Conservation (phyloP, 1,139 yeast genomes). For the Magnusiomyces tetraspermus region DNA sequence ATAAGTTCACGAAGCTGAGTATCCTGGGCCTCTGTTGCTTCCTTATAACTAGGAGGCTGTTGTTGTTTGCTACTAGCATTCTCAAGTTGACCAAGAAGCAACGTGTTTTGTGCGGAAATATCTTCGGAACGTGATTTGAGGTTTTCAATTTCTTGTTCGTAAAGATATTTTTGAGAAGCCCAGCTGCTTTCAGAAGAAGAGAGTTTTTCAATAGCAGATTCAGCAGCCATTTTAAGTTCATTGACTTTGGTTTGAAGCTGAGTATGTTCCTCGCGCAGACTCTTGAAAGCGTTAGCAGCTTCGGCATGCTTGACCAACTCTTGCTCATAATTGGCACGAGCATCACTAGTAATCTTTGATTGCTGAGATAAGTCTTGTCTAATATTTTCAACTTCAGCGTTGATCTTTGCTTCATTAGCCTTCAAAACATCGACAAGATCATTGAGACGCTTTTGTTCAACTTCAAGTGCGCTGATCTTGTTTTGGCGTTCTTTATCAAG, state of each 20-base stretch:
- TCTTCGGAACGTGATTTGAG: slow-evolving; percentile 42
- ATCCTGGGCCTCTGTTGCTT: slow-evolving; percentile 18
- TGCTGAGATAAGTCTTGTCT: slow-evolving; percentile 46
- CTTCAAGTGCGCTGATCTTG: slow-evolving; percentile 23
- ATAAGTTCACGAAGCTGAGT: slow-evolving; percentile 49
- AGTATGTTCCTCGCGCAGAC: slow-evolving; percentile 39
- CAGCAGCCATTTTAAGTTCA: slow-evolving; percentile 31
- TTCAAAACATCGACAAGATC: slow-evolving; percentile 38
- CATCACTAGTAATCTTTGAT: slow-evolving; percentile 40
- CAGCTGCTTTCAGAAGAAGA: slow-evolving; percentile 37
- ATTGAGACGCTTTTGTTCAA: slow-evolving; percentile 34
- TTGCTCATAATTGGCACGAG: slow-evolving; percentile 48
- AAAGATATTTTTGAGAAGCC: slow-evolving; percentile 35
- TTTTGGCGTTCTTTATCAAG: slow-evolving; percentile 23
- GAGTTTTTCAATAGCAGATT: slow-evolving; percentile 30
- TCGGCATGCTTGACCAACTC: slow-evolving; percentile 51
- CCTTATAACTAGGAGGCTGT: slow-evolving; percentile 12
- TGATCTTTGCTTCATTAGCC: slow-evolving; percentile 32
- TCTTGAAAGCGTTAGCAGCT: slow-evolving; percentile 40
- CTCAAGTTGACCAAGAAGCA: slow-evolving; percentile 65
- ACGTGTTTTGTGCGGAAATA: slow-evolving; percentile 53
- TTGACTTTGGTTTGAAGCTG: slow-evolving; percentile 35
- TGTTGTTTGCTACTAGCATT: slow-evolving; percentile 15
- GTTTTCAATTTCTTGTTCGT: slow-evolving; percentile 47
- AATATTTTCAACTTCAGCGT: slow-evolving; percentile 20